phyloP scores from a whole-genome alignment of 768 basidiomycete species.

The Mycena rosella region DNA sequence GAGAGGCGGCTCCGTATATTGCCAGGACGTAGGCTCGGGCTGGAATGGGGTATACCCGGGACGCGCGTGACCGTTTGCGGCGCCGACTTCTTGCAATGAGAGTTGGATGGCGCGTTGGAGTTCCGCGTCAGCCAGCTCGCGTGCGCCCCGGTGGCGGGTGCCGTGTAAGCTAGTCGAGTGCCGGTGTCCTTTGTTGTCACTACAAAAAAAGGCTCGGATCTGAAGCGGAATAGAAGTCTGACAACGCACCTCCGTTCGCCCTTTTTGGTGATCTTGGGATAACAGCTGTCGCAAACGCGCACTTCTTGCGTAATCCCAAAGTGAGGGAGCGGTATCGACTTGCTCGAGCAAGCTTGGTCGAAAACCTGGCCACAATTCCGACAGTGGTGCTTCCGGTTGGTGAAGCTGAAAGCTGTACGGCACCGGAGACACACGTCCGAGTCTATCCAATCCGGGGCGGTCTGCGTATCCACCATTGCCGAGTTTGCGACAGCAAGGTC shows the following conservation, averaged over 20 bases:
- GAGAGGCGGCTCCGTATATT: slow-evolving; percentile 78
- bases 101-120: slow-evolving; percentile 94
- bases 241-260: slow-evolving; percentile 65
- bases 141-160: slow-evolving; percentile 66
- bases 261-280: slow-evolving; percentile 80
- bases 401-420: slow-evolving; percentile 90
- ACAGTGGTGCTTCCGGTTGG: slow-evolving; percentile 98
- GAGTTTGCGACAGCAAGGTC: slow-evolving; percentile 77
- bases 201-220: slow-evolving; percentile 34
- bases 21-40: slow-evolving; percentile 66
- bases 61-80: slow-evolving; percentile 59
- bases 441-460: slow-evolving; percentile 97
- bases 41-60: slow-evolving; percentile 81
- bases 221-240: not conserved
- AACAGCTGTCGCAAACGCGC: slow-evolving; percentile 93
- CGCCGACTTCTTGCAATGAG: slow-evolving; percentile 83
- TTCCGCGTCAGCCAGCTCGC: slow-evolving; percentile 84
- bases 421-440: slow-evolving; percentile 96
- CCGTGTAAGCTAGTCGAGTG: slow-evolving; percentile 68
- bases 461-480: slow-evolving; percentile 91
- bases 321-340: slow-evolving; percentile 87
- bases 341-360: slow-evolving; percentile 92
- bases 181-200: slow-evolving; percentile 66
- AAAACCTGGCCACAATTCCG: slow-evolving; percentile 98
- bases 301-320: slow-evolving; percentile 95